phyloP scores from a whole-genome alignment of 495 filamentous ascomycete genomes.

The Letharia columbiana region DNA sequence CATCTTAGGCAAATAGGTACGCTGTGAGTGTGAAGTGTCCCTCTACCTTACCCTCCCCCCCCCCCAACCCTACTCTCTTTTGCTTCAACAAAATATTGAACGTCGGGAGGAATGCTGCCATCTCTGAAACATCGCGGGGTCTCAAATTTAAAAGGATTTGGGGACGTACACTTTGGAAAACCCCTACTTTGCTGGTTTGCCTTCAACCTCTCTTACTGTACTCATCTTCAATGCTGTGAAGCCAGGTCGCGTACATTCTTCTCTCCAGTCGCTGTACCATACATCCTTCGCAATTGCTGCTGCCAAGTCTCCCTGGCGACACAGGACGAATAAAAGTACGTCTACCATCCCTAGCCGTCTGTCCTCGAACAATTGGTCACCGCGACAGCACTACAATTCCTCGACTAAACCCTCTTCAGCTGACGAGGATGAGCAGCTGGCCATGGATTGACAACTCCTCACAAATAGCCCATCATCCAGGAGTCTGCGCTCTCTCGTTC shows the following conservation, averaged over 20 bases:
- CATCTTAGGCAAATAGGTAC: too few species aligned
- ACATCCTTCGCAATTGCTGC: not conserved
- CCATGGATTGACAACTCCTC: not conserved
- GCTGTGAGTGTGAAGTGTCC: too few species aligned
- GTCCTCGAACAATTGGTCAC: not conserved
- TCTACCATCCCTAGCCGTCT: not conserved
- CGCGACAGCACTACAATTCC: not conserved
- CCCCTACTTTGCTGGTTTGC: not conserved
- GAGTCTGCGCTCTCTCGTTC: not conserved
- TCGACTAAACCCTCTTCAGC: not conserved
- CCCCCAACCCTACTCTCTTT: too few species aligned
- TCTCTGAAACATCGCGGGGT: conserved; percentile 1
- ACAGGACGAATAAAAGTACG: not conserved
- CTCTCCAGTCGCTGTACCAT: not conserved
- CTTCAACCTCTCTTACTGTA: not conserved
- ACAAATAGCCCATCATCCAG: not conserved
- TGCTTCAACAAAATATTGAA: not conserved
- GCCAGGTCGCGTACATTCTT: not conserved
- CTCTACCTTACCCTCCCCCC: too few species aligned
- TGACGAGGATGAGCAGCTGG: not conserved
- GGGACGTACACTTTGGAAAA: not conserved
- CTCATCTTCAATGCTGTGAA: not conserved
- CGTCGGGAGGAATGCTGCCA: not conserved
- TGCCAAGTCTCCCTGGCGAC: not conserved
- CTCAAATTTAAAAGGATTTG: not conserved